Evolutionary conservation across 2,329 filamentous ascomycete species (phyloP).

Genomic region (Cadophora gregata): DNA sequence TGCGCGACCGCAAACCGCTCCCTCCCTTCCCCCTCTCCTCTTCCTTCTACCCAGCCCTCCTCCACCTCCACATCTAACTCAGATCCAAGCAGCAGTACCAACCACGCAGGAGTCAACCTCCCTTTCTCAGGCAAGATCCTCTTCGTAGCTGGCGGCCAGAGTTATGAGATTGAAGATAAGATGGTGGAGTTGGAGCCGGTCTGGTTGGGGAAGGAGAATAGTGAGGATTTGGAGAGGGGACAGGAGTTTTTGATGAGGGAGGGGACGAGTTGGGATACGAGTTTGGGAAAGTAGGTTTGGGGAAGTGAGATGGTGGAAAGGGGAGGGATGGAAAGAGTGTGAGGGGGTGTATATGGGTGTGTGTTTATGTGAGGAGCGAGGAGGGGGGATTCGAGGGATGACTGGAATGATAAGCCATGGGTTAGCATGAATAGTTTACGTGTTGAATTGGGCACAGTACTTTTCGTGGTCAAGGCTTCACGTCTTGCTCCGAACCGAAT

Average conservation of each 20-base stretch:
- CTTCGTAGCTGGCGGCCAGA: constrained; percentile 26
- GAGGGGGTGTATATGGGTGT: too few species aligned
- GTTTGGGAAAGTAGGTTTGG: not conserved
- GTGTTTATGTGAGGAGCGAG: too few species aligned
- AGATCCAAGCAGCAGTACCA: not conserved
- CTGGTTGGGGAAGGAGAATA: constrained; percentile 31
- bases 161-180: constrained; percentile 32
- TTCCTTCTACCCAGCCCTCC: not conserved
- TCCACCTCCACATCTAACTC: not conserved
- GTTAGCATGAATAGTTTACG: too few species aligned
- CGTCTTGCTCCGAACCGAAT: too few species aligned
- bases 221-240: constrained; percentile 20
- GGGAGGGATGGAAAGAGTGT: too few species aligned
- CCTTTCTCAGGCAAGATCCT: constrained; percentile 30
- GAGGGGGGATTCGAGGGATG: too few species aligned
- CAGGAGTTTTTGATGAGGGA: constrained; percentile 30
- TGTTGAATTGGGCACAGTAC: too few species aligned
- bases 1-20: constrained; percentile 26
- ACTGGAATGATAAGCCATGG: too few species aligned
- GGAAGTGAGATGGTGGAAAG: too few species aligned
- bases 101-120: constrained; percentile 15
- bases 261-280: constrained; percentile 26
- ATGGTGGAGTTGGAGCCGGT: constrained; percentile 25
- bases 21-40: not conserved
- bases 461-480: too few species aligned